These are phyloP conservation scores for Gracilaria domingensis DNA, from an alignment of 23 red algal species.

Conservation along the genomic window DNA sequence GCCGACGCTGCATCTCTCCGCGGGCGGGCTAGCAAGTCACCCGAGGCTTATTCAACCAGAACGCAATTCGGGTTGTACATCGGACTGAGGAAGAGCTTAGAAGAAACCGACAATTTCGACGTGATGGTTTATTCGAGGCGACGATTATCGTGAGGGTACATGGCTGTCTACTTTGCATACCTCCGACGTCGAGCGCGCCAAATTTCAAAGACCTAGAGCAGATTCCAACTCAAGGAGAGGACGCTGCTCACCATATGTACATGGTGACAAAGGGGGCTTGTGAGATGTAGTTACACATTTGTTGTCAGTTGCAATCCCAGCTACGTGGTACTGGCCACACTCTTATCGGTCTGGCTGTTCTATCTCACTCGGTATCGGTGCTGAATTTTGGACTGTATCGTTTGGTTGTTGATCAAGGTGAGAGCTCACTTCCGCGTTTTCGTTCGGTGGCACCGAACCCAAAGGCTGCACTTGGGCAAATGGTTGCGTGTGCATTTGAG, in stretches of 20 bases:
- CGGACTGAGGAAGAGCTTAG: background rate
- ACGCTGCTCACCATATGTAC: conserved; percentile 32
- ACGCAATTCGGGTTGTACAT: background rate
- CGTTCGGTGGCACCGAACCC: conserved; percentile 4
- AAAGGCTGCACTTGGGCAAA: conserved; percentile 10
- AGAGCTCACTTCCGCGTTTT: background rate
- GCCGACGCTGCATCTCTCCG: background rate
- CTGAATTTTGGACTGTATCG: conserved; percentile 23
- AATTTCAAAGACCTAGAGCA: conserved; percentile 37
- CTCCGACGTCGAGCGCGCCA: background rate
- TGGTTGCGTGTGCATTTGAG: conserved; percentile 26
- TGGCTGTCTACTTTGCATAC: background rate
- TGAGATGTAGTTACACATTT: conserved; percentile 42
- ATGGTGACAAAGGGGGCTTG: conserved; percentile 6
- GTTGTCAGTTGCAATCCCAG: conserved; percentile 35
- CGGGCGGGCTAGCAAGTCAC: background rate
- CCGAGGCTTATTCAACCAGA: background rate
- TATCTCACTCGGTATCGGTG: conserved; percentile 34
- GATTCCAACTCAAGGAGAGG: conserved; percentile 5
- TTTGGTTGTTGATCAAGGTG: conserved; percentile 31
- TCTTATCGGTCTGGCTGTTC: conserved; percentile 37
- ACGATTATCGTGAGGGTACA: conserved; percentile 12
- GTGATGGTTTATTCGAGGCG: conserved; percentile 35
- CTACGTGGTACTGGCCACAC: background rate
- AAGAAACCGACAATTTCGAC: conserved; percentile 17